Evolutionary conservation across 2,329 filamentous ascomycete species (phyloP).

Genomic region (Karstenula rhodostoma): DNA sequence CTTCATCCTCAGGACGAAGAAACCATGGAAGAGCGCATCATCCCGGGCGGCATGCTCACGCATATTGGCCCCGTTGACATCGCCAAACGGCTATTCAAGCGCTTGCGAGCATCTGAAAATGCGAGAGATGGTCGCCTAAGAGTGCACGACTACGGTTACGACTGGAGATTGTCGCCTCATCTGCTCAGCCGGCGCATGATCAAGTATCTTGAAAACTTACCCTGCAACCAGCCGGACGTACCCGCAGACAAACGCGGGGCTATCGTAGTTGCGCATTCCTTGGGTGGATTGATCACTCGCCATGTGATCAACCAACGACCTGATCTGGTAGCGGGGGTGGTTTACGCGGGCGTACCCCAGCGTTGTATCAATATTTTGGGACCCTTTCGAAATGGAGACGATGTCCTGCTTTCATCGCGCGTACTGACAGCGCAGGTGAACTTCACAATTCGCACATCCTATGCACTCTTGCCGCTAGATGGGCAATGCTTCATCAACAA

Average conservation of each 20-base stretch:
- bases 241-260: constrained; percentile 70
- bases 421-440: constrained; percentile 92
- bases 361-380: constrained; percentile 92
- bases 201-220: constrained; percentile 75
- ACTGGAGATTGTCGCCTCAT: constrained; percentile 88
- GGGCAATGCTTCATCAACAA: constrained; percentile 89
- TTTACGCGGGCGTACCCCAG: constrained; percentile 86
- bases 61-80: constrained; percentile 94
- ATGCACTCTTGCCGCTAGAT: constrained; percentile 83
- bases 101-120: constrained; percentile 77
- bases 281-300: constrained; percentile 86
- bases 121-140: constrained; percentile 74
- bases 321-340: constrained; percentile 82
- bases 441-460: constrained; percentile 88
- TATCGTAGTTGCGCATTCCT: constrained; percentile 82
- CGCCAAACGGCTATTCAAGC: constrained; percentile 80
- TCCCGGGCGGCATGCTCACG: constrained; percentile 86
- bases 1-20: constrained; percentile 83
- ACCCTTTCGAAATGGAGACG: constrained; percentile 89
- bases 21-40: constrained; percentile 81
- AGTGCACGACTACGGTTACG: constrained; percentile 91
- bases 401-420: constrained; percentile 86
- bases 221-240: constrained; percentile 71
- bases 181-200: constrained; percentile 76
- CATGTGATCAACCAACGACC: constrained; percentile 87